Base-by-base conservation (phyloP, 176 grass and related monocot genomes). In the Bromus sterilis region DNA sequence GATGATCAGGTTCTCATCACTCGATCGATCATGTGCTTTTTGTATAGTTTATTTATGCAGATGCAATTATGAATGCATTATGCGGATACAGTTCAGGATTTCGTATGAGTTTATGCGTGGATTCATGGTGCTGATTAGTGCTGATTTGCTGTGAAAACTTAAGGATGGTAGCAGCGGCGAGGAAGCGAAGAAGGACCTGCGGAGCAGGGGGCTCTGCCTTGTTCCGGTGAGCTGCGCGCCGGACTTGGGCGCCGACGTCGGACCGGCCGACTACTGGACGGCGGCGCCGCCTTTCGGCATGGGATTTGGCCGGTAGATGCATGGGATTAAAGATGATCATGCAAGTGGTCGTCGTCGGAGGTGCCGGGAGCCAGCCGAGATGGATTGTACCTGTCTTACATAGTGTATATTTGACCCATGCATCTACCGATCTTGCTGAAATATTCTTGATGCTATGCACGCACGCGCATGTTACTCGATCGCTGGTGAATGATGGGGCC, bases 141-240 rank as follows among this genome's bases (percentile, higher is more conserved):
- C 46, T 33, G 21, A 48, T 73, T 10, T 84, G 55, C 24, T 56
- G 11, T n/a, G 13, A 40, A 9, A 60, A 33, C 65, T 37, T 63
- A 15, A 87, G 88, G 80, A 90, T 55, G 77, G 34, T 43, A 79
- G 73, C 75, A 82, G 72, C 75, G 80, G 76, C 23, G 86, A 85
- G 18, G 85, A 78, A 77, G 40, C 16, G n/a, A 93, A 84, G 83
- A 93, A 81, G 57, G 90, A 93, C 83, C 68, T 98, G 76, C 91
- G 78, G 73, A 98, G 90, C 34, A 91, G 88, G 84, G 95, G 95
- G 6, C 44, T 98, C 30, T 98, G 95, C 88, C 92, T 98, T 6
- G 88, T 98, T 42, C 95, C 95, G 3, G 79, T 93, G 28, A 93
- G 90, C 81, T 95, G 88, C 84, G 90, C 90, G 4, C 44, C 91